These are phyloP conservation scores for Rhizopogon salebrosus DNA, from an alignment of 768 basidiomycete species.

Conservation along the genomic window DNA sequence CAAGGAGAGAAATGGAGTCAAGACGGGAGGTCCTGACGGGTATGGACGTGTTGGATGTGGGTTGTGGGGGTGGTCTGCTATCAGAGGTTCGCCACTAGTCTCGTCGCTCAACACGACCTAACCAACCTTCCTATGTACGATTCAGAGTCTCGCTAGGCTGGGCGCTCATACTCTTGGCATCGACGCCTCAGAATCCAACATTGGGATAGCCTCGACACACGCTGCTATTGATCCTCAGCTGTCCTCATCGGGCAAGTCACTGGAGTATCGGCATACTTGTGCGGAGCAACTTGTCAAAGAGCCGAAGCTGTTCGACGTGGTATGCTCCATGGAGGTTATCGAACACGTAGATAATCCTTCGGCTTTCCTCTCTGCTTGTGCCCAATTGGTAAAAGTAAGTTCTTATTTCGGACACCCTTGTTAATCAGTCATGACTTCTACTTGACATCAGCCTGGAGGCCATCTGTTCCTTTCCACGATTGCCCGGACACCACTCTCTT, in stretches of 20 bases:
- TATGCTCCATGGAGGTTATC: conserved; percentile 96
- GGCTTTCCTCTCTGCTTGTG: conserved; percentile 76
- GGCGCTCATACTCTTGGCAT: conserved; percentile 89
- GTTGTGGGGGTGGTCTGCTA: conserved; percentile 92
- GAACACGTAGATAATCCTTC: conserved; percentile 96
- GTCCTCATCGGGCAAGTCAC: conserved; percentile 24
- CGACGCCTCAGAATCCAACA: conserved; percentile 86
- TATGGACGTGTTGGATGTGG: conserved; percentile 79
- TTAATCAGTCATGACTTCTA: neutral
- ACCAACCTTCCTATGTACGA: neutral
- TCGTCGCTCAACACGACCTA: neutral
- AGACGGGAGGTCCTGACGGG: conserved; percentile 45
- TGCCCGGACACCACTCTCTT: conserved; percentile 76
- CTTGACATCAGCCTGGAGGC: conserved; percentile 75
- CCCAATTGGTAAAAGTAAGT: conserved; percentile 80
- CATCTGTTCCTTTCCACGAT: conserved; percentile 95
- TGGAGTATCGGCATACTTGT: conserved; percentile 67
- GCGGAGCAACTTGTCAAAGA: conserved; percentile 71
- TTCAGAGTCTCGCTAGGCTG: conserved; percentile 77
- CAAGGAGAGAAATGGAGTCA: conserved; percentile 22
- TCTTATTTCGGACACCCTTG: neutral
- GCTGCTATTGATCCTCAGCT: conserved; percentile 73
- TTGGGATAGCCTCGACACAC: conserved; percentile 79
- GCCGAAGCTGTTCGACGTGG: conserved; percentile 74
- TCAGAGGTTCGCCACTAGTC: conserved; percentile 62